phyloP scores from a whole-genome alignment of 768 basidiomycete species.

The Russula abietina region DNA sequence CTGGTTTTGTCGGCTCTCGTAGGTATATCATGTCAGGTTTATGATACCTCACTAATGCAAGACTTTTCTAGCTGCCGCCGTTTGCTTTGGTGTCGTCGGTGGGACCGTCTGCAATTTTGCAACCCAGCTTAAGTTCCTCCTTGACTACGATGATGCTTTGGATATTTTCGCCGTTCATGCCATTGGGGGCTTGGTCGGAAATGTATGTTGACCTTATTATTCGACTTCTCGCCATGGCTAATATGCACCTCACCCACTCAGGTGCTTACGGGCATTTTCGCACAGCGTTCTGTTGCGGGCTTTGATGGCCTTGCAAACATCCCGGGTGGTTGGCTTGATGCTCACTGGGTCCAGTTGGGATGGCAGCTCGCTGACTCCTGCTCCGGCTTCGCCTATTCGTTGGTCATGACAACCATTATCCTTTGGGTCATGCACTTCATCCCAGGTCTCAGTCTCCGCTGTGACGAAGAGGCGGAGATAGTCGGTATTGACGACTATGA shows the following conservation, averaged over 20 bases:
- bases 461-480: constrained; percentile 26
- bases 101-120: constrained; percentile 88
- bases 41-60: constrained; percentile 11
- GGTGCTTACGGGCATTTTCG: constrained; percentile 29
- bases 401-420: constrained; percentile 36
- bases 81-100: constrained; percentile 79
- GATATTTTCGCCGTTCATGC: constrained; percentile 89
- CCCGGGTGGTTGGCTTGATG: constrained; percentile 43
- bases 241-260: not conserved
- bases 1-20: constrained; percentile 77
- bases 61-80: constrained; percentile 54
- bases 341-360: constrained; percentile 38
- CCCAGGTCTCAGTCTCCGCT: constrained; percentile 39
- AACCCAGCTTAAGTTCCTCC: constrained; percentile 86
- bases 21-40: constrained; percentile 27
- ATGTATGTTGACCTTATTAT: constrained; percentile 32
- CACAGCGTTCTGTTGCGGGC: constrained; percentile 38
- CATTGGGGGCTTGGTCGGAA: constrained; percentile 74
- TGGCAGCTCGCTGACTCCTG: constrained; percentile 38
- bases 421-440: constrained; percentile 43
- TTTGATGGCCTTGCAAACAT: constrained; percentile 43
- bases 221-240: not conserved
- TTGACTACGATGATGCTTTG: constrained; percentile 71
- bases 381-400: constrained; percentile 32
- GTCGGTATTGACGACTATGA: constrained; percentile 72